phyloP scores from a whole-genome alignment of 805 yeast genomes.

The Nakazawaea laoshanensis region DNA sequence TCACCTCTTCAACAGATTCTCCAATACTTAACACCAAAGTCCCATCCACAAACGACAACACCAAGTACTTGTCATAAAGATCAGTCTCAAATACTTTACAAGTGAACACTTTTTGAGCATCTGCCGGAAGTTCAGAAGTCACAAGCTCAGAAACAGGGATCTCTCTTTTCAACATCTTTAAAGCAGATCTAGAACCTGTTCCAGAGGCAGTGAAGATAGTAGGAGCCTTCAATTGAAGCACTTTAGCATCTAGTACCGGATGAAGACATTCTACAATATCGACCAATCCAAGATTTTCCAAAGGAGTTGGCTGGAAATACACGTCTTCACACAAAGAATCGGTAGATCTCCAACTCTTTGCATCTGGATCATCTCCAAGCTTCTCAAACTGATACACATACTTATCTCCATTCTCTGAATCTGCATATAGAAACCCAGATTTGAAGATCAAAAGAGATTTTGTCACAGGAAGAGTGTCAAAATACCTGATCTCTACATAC shows the following conservation, averaged over 20 bases:
- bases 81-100: constrained; percentile 38
- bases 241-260: constrained; percentile 40
- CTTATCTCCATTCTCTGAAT: constrained; percentile 55
- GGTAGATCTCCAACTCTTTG: constrained; percentile 21
- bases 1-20: constrained; percentile 70
- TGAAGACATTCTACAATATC: constrained; percentile 40
- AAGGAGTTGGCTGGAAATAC: constrained; percentile 23
- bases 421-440: constrained; percentile 70
- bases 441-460: constrained; percentile 50
- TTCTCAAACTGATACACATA: constrained; percentile 70
- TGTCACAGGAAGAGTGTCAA: constrained; percentile 67
- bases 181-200: constrained; percentile 30
- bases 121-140: constrained; percentile 65
- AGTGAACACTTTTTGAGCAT: constrained; percentile 58
- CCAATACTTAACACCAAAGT: constrained; percentile 74
- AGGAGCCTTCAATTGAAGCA: constrained; percentile 28
- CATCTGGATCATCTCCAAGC: constrained; percentile 48
- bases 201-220: constrained; percentile 36
- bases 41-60: constrained; percentile 54
- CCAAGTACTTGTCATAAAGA: constrained; percentile 50
- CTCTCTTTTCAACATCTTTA: constrained; percentile 48
- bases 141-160: constrained; percentile 55
- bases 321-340: constrained; percentile 9
- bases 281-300: constrained; percentile 52
- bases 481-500: constrained; percentile 48